phyloP scores from a whole-genome alignment of 1,284 basidiomycete species.

The Coniferiporia weirii region DNA sequence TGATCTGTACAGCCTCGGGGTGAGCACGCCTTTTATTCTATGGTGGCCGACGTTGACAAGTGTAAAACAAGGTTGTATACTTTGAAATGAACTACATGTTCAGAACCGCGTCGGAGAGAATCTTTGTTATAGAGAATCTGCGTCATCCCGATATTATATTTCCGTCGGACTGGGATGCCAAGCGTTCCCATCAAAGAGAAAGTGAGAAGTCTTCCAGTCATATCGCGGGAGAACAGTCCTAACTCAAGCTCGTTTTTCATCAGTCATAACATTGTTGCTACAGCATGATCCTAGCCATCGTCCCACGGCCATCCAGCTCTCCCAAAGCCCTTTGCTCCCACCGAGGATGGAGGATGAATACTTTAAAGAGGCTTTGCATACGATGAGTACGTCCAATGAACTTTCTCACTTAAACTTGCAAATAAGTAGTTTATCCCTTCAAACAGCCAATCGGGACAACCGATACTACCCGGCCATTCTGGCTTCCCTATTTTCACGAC shows the following conservation, averaged over 20 bases:
- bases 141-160: slow-evolving; percentile 72
- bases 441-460: slow-evolving; percentile 63
- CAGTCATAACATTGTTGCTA: slow-evolving; percentile 78
- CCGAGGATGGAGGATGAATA: slow-evolving; percentile 78
- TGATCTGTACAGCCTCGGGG: slow-evolving; percentile 92
- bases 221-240: not conserved
- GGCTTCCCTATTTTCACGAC: slow-evolving; percentile 66
- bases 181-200: slow-evolving; percentile 57
- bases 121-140: slow-evolving; percentile 75
- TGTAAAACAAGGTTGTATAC: slow-evolving; percentile 71
- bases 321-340: slow-evolving; percentile 75
- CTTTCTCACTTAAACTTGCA: not conserved
- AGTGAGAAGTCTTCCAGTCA: slow-evolving; percentile 41
- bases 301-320: slow-evolving; percentile 81
- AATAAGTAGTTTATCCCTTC: not conserved
- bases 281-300: slow-evolving; percentile 81
- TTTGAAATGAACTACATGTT: slow-evolving; percentile 96
- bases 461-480: slow-evolving; percentile 69
- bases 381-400: slow-evolving; percentile 56
- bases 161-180: slow-evolving; percentile 68
- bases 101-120: slow-evolving; percentile 84
- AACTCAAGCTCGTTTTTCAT: slow-evolving; percentile 16
- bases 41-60: slow-evolving; percentile 2
- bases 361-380: slow-evolving; percentile 71
- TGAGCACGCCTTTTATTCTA: slow-evolving; percentile 31